phyloP scores from a whole-genome alignment of 352 stramenopile species.

The Halophytophthora batemanensis region DNA sequence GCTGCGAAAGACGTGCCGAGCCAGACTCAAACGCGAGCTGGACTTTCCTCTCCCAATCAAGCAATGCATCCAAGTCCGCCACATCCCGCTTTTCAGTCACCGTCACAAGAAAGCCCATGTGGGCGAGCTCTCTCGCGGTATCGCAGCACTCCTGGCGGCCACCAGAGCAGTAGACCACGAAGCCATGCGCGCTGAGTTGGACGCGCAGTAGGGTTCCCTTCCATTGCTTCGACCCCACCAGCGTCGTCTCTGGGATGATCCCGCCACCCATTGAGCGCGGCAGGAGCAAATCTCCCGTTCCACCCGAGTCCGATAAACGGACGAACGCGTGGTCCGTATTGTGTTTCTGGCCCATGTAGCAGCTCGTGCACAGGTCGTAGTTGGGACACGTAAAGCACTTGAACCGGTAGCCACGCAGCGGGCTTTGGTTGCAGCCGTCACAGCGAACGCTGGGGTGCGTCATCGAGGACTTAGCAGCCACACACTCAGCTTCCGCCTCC shows the following conservation, averaged over 20 bases:
- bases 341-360: constrained; percentile 64
- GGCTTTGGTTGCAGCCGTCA: constrained; percentile 73
- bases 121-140: constrained; percentile 33
- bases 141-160: constrained; percentile 32
- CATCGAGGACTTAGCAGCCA: constrained; percentile 24
- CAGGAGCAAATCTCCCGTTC: constrained; percentile 53
- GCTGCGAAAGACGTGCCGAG: constrained; percentile 32
- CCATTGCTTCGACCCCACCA: constrained; percentile 67
- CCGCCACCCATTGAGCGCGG: constrained; percentile 53
- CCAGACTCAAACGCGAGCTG: constrained; percentile 43
- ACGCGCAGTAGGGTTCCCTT: constrained; percentile 52
- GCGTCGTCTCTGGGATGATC: constrained; percentile 40
- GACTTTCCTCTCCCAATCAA: constrained; percentile 49
- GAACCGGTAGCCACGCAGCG: constrained; percentile 62
- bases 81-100: constrained; percentile 40
- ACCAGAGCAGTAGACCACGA: constrained; percentile 40
- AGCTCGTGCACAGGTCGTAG: constrained; percentile 69
- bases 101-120: constrained; percentile 39
- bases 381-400: constrained; percentile 77
- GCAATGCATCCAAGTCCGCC: constrained; percentile 30
- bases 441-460: constrained; percentile 72
- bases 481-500: constrained; percentile 23
- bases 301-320: constrained; percentile 40
- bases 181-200: constrained; percentile 45
- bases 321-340: constrained; percentile 69